Evolutionary conservation across 139 green algal genomes (phyloP).

Genomic region (Gonium pectorale): DNA sequence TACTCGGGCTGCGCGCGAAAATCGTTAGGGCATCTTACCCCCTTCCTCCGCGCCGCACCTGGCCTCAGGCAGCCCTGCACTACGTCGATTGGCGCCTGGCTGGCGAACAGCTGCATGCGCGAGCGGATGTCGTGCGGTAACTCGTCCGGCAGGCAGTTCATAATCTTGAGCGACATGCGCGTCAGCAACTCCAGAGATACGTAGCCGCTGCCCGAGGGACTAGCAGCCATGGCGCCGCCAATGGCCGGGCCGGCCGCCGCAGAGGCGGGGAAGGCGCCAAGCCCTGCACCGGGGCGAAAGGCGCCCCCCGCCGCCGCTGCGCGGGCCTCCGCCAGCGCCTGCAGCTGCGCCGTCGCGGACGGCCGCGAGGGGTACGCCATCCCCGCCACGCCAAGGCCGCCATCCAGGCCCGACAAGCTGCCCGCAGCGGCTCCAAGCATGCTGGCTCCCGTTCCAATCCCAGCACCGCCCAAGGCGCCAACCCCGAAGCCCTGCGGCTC

Average conservation of each 20-base stretch:
- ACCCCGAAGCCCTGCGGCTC: too few relatives aligned
- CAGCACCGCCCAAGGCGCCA: too few relatives aligned
- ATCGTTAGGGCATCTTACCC: too few relatives aligned
- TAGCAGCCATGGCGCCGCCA: not conserved
- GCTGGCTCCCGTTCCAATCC: too few relatives aligned
- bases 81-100: conserved; percentile 22
- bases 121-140: conserved; percentile 14
- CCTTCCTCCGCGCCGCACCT: not conserved
- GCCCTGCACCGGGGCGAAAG: too few relatives aligned
- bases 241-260: not conserved
- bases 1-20: too few relatives aligned
- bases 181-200: not conserved
- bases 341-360: conserved; percentile 22
- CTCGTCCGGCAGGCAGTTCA: conserved; percentile 28
- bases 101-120: conserved; percentile 7
- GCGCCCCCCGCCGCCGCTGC: not conserved
- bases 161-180: conserved; percentile 34
- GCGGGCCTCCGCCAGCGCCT: conserved; percentile 12
- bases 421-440: too few relatives aligned
- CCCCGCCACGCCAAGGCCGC: too few relatives aligned
- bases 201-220: not conserved
- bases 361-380: not conserved
- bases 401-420: too few relatives aligned
- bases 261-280: too few relatives aligned
- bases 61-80: conserved; percentile 43